Percentiles rank a stretch among this genome's conserved stretches.
Conservation (phyloP, 2,329 filamentous ascomycete genomes). For the Colletotrichum spaethianum region DNA sequence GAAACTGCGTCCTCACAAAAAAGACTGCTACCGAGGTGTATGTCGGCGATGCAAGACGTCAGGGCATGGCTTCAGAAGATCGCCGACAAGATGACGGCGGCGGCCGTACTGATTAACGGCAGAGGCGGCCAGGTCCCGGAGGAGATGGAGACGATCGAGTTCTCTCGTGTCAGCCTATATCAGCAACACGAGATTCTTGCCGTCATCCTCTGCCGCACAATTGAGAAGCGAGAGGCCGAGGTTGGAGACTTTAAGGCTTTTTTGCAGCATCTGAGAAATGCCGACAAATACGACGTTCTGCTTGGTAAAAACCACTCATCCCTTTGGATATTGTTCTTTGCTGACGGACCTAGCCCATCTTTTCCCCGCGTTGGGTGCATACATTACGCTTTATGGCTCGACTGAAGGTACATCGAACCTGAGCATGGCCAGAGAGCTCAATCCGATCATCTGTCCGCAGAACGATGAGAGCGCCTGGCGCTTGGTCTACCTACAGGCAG, state of each 20-base stretch:
- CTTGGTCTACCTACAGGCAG: slow-evolving; percentile 82
- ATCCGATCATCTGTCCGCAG: slow-evolving; percentile 76
- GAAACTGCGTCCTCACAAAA: slow-evolving; percentile 38
- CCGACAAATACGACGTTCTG: slow-evolving; percentile 82
- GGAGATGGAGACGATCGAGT: slow-evolving; percentile 82
- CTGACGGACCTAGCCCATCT: slow-evolving; percentile 74
- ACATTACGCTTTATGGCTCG: slow-evolving; percentile 84
- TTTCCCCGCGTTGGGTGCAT: slow-evolving; percentile 83
- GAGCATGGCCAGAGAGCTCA: slow-evolving; percentile 78
- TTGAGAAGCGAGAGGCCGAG: slow-evolving; percentile 81
- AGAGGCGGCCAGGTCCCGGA: slow-evolving; percentile 68
- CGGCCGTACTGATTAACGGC: slow-evolving; percentile 79
- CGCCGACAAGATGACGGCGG: slow-evolving; percentile 81
- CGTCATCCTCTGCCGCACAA: slow-evolving; percentile 82
- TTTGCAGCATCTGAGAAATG: slow-evolving; percentile 75
- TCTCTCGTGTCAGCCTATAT: slow-evolving; percentile 83
- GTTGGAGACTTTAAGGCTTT: slow-evolving; percentile 82
- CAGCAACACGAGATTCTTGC: slow-evolving; percentile 92
- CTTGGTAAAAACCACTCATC: slow-evolving; percentile 57
- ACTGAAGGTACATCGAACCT: slow-evolving; percentile 79
- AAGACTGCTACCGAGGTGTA: slow-evolving; percentile 79
- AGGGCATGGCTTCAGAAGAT: slow-evolving; percentile 83
- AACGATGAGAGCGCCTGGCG: slow-evolving; percentile 80
- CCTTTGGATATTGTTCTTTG: background rate
- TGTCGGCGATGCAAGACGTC: slow-evolving; percentile 82